Conservation (phyloP, 805 yeast species). For the Starmerella sirachaensis region DNA sequence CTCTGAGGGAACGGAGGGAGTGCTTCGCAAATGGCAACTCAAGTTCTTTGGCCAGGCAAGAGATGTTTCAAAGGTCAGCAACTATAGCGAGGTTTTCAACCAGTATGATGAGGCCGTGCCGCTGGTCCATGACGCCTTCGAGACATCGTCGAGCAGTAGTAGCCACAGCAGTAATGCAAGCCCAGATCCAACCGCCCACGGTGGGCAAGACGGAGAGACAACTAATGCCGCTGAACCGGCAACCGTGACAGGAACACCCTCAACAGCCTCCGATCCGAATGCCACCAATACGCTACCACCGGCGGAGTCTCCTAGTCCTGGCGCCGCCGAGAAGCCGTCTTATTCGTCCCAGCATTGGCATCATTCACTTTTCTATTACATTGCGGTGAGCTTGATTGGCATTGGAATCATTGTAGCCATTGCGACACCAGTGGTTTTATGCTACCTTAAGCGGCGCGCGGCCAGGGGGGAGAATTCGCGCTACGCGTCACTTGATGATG, state of each 20-base stretch:
- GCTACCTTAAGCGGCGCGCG: constrained; percentile 7
- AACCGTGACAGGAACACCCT: neutral
- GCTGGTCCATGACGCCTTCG: constrained; percentile 8
- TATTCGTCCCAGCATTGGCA: neutral
- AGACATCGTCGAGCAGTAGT: neutral
- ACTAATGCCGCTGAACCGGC: neutral
- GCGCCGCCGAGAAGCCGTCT: neutral
- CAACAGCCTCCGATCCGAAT: neutral
- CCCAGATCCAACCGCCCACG: neutral
- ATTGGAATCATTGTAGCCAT: constrained; percentile 5
- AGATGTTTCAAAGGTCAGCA: constrained; percentile 50
- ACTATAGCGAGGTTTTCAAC: constrained; percentile 30
- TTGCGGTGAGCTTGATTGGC: constrained; percentile 10
- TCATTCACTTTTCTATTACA: constrained; percentile 13
- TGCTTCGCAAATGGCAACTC: constrained; percentile 59
- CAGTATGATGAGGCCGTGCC: constrained; percentile 16
- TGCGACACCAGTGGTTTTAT: constrained; percentile 7
- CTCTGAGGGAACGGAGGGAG: constrained; percentile 25
- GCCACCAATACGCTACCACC: neutral
- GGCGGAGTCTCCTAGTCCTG: neutral
- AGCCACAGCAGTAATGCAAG: neutral
- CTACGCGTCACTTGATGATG: neutral
- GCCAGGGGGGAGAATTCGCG: neutral
- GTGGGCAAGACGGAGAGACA: neutral
- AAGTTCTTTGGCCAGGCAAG: constrained; percentile 69